phyloP scores from a whole-genome alignment of 2,329 filamentous ascomycete genomes.

The Magnaporthiopsis incrustans region DNA sequence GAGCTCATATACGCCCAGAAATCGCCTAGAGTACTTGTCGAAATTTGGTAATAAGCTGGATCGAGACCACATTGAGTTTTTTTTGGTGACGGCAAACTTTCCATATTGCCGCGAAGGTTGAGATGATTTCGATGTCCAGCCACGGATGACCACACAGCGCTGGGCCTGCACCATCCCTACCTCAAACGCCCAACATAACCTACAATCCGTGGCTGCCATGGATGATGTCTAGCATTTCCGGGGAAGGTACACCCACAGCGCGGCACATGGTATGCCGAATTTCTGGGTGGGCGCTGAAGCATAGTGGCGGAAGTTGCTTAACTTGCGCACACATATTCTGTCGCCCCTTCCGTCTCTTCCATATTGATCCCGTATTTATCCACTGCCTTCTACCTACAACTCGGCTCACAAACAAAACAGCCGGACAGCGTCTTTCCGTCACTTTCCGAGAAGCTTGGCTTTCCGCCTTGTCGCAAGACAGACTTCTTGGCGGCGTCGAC shows the following conservation, averaged over 20 bases:
- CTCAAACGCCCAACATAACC: background rate
- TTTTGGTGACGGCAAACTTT: background rate
- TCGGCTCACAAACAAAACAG: background rate
- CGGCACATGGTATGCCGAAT: background rate
- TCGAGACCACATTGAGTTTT: background rate
- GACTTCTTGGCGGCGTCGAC: background rate
- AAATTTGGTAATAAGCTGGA: too few relatives aligned
- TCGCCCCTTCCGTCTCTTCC: background rate
- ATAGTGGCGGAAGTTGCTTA: background rate
- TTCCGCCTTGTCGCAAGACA: background rate
- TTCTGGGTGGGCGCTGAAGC: background rate
- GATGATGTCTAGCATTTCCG: background rate
- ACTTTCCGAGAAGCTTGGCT: background rate
- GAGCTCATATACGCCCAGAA: too few relatives aligned
- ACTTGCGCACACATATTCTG: background rate
- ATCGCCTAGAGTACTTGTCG: too few relatives aligned
- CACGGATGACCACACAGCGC: background rate
- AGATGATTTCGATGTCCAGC: background rate
- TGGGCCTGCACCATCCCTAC: background rate
- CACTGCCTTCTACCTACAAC: background rate
- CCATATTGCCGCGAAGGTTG: background rate
- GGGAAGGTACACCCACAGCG: background rate
- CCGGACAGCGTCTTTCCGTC: background rate
- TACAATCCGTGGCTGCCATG: background rate
- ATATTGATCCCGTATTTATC: background rate